Evolutionary conservation across 306 rosid genomes (phyloP).

Genomic region (Sindora glabra): DNA sequence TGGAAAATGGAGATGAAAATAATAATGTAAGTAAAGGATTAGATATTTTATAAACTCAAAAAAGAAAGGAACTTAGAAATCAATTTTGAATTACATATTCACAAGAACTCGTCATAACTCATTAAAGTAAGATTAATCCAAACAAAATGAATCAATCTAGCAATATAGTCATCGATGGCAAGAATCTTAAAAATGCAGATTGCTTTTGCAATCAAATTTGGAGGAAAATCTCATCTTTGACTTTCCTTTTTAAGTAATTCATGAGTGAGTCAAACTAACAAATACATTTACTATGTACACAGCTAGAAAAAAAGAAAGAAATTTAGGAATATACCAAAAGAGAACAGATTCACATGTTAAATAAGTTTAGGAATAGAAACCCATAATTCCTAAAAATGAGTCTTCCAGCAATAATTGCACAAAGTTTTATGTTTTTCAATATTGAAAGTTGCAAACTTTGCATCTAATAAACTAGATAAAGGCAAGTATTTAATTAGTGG

Average conservation of each 20-base stretch:
- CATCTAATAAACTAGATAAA: constrained; percentile 35
- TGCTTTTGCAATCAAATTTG: constrained; percentile 13
- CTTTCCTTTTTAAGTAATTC: constrained; percentile 36
- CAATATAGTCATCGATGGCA: constrained; percentile 25
- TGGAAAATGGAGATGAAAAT: neutral
- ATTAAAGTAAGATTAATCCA: constrained; percentile 28
- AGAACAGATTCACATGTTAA: constrained; percentile 28
- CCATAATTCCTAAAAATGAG: constrained; percentile 45
- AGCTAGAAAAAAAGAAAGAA: constrained; percentile 14
- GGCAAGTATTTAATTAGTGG: too few relatives aligned
- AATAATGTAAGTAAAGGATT: constrained; percentile 16
- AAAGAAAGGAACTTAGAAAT: constrained; percentile 35
- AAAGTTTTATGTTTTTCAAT: constrained; percentile 19
- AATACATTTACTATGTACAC: constrained; percentile 35
- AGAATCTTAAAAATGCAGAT: constrained; percentile 44
- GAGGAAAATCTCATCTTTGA: neutral
- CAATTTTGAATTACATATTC: constrained; percentile 21
- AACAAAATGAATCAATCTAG: constrained; percentile 32
- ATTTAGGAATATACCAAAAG: constrained; percentile 20
- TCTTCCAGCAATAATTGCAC: constrained; percentile 36
- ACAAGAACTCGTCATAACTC: constrained; percentile 41
- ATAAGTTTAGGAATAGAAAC: constrained; percentile 30
- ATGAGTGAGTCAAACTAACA: constrained; percentile 20
- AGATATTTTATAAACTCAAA: constrained; percentile 59
- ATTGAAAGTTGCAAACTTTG: constrained; percentile 10